Base-by-base conservation (phyloP, 352 stramenopile genomes). In the Globisporangium middletonii region DNA sequence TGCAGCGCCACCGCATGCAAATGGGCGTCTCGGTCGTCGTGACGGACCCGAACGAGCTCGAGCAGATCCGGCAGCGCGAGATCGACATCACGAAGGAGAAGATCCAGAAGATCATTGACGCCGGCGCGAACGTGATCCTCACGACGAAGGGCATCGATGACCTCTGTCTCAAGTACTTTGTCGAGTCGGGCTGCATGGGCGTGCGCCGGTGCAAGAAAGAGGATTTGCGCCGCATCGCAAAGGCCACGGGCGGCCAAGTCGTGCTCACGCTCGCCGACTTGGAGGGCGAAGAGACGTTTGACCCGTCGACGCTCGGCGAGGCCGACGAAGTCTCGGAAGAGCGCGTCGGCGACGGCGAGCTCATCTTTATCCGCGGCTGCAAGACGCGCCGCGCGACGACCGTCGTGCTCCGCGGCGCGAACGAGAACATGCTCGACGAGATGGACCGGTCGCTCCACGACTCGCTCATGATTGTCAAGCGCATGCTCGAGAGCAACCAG, bases 71-170 rank as follows among this genome's bases (percentile, higher is more conserved):
- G 66, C 86, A 99, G 75, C 82, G 97, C 41, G 97, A 99, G 83
- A 97, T 99, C 68, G 97, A 99, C 75, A 99, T 99, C 69, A 99
- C 97, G 55, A 99, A 99, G 74, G 97, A 99, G 75, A 98, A 98
- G 69, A 99, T 99, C 72, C 85, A 99, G 71, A 99, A 99, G 75
- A 99, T 99, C 72, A 85, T 99, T 18, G 84, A 98, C 55, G 83
- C 96, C 28, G 97, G 97, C 44, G 97, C 97, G 47, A 99, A 98
- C 60, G 97, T 99, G 33, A 97, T 99, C 37, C 73, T 99, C 48
- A 99, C 97, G n/a, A 99, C 97, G 55, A 99, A 99, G 80, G 97
- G 97, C 62, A 99, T 99, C 63, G 97, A 99, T 72, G 98, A 99
- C 73, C 69, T 99, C 41, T 99, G 96, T 64, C 90, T 99, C 63